Conservation (phyloP, 129 eudicot species). For the Escallonia rubra region DNA sequence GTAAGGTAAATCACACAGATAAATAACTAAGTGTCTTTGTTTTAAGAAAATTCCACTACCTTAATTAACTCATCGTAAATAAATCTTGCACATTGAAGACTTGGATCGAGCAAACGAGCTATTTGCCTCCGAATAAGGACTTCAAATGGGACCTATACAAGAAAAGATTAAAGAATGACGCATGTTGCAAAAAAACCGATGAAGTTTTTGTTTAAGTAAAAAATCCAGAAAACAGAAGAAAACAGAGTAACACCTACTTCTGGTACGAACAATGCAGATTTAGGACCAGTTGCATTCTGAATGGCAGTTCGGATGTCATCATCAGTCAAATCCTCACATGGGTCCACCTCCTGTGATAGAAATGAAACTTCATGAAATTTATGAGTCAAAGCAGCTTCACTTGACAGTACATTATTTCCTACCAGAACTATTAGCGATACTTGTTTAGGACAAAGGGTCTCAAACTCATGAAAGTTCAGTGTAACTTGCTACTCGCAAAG, state of each 20-base stretch:
- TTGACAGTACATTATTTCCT: not conserved
- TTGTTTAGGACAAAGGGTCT: too few species aligned
- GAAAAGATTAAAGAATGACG: not conserved
- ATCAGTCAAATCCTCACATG: conserved; percentile 94
- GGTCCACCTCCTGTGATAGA: conserved; percentile 84
- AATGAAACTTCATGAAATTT: conserved; percentile 8
- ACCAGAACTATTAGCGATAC: not conserved
- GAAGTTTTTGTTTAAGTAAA: not conserved
- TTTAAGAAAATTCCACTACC: conserved; percentile 31
- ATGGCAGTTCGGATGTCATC: conserved; percentile 96
- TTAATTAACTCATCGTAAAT: conserved; percentile 89
- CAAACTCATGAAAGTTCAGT: too few species aligned
- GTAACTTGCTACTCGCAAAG: conserved; percentile 4
- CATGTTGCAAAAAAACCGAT: conserved; percentile 1
- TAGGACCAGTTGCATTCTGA: conserved; percentile 96
- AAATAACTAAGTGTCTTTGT: not conserved
- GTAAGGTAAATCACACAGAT: not conserved
- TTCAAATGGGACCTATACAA: conserved; percentile 89
- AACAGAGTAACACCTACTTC: conserved; percentile 58
- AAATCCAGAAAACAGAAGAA: not conserved
- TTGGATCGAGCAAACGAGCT: conserved; percentile 93
- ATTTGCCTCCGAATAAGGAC: conserved; percentile 88
- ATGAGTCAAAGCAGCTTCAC: conserved; percentile 3
- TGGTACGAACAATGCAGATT: conserved; percentile 91
- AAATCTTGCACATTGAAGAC: conserved; percentile 97